These are phyloP conservation scores for Clavulina sp. DNA, from an alignment of 768 basidiomycete genomes.

Conservation along the genomic window DNA sequence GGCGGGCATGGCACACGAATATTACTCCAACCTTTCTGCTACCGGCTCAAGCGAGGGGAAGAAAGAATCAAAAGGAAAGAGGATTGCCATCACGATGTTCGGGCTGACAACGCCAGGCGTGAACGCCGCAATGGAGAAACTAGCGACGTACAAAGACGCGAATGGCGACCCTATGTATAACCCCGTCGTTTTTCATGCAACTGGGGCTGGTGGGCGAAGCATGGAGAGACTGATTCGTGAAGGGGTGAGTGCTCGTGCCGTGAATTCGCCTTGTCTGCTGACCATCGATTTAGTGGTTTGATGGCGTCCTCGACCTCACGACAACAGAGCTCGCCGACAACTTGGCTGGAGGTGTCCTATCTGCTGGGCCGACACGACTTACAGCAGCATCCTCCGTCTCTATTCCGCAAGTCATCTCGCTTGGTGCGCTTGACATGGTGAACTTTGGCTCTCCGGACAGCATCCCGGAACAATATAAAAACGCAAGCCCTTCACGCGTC, in stretches of 20 bases:
- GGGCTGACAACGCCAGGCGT: neutral
- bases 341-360: constrained; percentile 18
- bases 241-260: constrained; percentile 15
- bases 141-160: constrained; percentile 2
- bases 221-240: constrained; percentile 19
- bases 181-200: constrained; percentile 15
- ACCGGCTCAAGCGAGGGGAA: neutral
- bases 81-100: neutral
- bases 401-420: constrained; percentile 18
- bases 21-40: neutral
- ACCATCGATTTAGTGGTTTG: neutral
- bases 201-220: constrained; percentile 17
- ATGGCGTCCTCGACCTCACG: constrained; percentile 13
- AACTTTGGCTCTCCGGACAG: constrained; percentile 19
- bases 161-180: constrained; percentile 16
- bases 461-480: no score
- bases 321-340: constrained; percentile 21
- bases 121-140: neutral
- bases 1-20: constrained; percentile 13
- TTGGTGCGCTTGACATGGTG: constrained; percentile 21
- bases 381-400: constrained; percentile 13
- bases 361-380: constrained; percentile 17
- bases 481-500: no score
- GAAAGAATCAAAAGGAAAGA: neutral
- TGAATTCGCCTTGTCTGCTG: constrained; percentile 5